Conservation (phyloP, 108 stramenopile genomes). For the Skeletonema tropicum region DNA sequence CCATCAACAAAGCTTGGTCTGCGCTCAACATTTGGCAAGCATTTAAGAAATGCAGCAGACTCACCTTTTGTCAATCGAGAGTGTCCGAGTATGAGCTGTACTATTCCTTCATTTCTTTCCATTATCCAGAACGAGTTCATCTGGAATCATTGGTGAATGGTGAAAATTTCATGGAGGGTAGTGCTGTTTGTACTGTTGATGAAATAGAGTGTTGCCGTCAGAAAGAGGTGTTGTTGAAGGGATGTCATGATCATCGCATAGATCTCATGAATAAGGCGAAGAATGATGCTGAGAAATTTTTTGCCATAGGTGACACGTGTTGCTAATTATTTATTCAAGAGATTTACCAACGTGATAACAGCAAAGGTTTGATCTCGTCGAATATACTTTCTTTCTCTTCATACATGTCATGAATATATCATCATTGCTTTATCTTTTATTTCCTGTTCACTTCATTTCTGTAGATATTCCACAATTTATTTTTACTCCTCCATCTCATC, state of each 20-base stretch:
- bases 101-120: slow-evolving; percentile 14
- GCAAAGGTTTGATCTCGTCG: too few species aligned
- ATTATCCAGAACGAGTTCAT: slow-evolving; percentile 32
- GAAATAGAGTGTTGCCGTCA: slow-evolving; percentile 37
- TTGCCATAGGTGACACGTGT: slow-evolving; percentile 21
- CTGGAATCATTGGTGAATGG: slow-evolving; percentile 14
- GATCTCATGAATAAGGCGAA: slow-evolving; percentile 1
- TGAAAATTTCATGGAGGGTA: slow-evolving; percentile 14
- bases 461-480: not conserved
- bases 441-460: not conserved
- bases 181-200: slow-evolving; percentile 26
- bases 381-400: too few species aligned
- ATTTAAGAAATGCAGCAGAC: not conserved
- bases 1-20: slow-evolving; percentile 17
- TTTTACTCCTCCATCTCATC: slow-evolving; percentile 76
- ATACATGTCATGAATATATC: not conserved
- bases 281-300: not conserved
- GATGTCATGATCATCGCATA: slow-evolving; percentile 43
- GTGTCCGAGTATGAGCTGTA: slow-evolving; percentile 42
- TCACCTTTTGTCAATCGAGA: slow-evolving; percentile 20
- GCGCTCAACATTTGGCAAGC: slow-evolving; percentile 24
- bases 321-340: not conserved
- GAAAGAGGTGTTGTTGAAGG: slow-evolving; percentile 38
- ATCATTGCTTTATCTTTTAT: not conserved
- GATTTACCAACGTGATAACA: not conserved